Evolutionary conservation across 495 filamentous ascomycete species (phyloP).

Genomic region (Massariosphaeria phaeospora): DNA sequence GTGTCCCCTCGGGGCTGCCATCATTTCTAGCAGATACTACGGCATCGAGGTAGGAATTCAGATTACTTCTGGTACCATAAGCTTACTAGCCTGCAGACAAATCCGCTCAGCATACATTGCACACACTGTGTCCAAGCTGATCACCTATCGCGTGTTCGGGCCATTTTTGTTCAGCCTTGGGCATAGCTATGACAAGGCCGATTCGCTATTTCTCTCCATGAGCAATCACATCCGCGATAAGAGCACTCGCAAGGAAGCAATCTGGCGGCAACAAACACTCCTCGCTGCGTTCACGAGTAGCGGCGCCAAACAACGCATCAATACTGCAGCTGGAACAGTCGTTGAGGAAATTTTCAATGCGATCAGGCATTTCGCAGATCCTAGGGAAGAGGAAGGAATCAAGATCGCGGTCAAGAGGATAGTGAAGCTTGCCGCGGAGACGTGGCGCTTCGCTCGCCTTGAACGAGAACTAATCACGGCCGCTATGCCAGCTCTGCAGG

Average conservation of each 20-base stretch:
- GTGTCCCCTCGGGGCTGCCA: constrained; percentile 53
- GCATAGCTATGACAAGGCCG: constrained; percentile 57
- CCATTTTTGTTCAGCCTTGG: constrained; percentile 61
- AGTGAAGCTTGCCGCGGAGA: constrained; percentile 60
- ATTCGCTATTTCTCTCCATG: constrained; percentile 58
- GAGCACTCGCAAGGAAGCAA: constrained; percentile 56
- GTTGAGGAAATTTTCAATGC: constrained; percentile 58
- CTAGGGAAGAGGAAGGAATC: constrained; percentile 51
- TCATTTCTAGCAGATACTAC: constrained; percentile 47
- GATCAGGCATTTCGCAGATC: constrained; percentile 56
- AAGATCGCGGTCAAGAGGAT: constrained; percentile 51
- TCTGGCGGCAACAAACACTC: constrained; percentile 61
- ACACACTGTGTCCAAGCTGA: constrained; percentile 54
- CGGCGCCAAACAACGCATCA: constrained; percentile 58
- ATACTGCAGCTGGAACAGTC: constrained; percentile 55
- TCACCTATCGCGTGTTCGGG: constrained; percentile 60
- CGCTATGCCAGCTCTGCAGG: constrained; percentile 48
- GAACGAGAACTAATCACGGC: constrained; percentile 59
- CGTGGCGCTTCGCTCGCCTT: constrained; percentile 59
- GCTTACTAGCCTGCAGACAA: constrained; percentile 31
- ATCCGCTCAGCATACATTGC: constrained; percentile 59
- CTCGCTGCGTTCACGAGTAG: constrained; percentile 60
- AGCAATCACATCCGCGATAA: constrained; percentile 59
- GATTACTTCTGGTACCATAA: background rate
- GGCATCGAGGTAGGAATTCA: constrained; percentile 41